phyloP scores from a whole-genome alignment of 148 eudicot species.

The Diospyros kaki region DNA sequence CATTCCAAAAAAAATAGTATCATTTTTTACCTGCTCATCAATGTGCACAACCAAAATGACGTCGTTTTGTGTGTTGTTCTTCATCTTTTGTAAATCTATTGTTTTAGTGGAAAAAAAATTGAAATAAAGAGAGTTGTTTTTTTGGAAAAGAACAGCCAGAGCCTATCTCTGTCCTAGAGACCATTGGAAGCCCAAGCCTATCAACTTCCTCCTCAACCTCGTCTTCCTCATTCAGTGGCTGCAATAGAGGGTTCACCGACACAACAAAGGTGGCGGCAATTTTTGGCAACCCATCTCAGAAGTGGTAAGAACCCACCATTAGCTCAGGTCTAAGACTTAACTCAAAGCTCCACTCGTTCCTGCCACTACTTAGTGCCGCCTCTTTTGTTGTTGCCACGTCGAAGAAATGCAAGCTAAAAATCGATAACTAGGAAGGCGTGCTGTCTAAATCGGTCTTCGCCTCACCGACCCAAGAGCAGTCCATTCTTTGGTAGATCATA shows the following conservation, averaged over 20 bases:
- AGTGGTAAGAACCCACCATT: slow-evolving; percentile 15
- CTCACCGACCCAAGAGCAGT: slow-evolving; percentile 50
- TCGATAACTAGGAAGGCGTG: slow-evolving; percentile 78
- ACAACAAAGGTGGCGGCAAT: slow-evolving; percentile 53
- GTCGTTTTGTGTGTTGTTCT: neutral
- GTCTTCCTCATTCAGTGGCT: slow-evolving; percentile 37
- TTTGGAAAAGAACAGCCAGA: slow-evolving; percentile 22
- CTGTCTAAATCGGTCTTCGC: slow-evolving; percentile 40
- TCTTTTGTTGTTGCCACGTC: slow-evolving; percentile 7
- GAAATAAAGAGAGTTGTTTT: neutral
- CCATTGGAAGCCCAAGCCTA: slow-evolving; percentile 57
- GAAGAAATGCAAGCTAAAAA: slow-evolving; percentile 39
- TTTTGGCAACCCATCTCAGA: slow-evolving; percentile 38
- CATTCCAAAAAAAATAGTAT: too few relatives aligned
- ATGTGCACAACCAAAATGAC: too few relatives aligned
- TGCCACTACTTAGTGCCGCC: neutral
- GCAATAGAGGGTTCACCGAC: slow-evolving; percentile 26
- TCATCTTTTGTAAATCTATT: slow-evolving; percentile 11
- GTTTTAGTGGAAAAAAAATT: slow-evolving; percentile 16
- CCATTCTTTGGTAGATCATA: slow-evolving; percentile 61
- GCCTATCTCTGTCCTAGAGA: slow-evolving; percentile 78
- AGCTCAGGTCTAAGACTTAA: neutral
- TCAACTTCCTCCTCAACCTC: slow-evolving; percentile 65
- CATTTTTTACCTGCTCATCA: too few relatives aligned
- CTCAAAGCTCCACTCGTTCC: neutral